phyloP scores from a whole-genome alignment of 1,139 yeast species.

The Wickerhamiella infanticola region DNA sequence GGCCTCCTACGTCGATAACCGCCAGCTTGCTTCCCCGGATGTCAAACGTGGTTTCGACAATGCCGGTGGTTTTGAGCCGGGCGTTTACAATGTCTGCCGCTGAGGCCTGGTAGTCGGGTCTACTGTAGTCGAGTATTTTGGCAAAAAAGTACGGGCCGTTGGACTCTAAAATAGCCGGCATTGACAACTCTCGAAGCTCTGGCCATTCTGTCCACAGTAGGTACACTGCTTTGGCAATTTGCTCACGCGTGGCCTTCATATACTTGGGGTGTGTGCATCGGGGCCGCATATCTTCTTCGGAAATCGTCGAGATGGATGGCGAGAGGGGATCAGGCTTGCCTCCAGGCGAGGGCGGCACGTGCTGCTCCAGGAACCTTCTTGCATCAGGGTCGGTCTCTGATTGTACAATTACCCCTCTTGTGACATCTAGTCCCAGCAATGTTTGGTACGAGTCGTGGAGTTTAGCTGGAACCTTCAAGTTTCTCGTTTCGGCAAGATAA shows the following conservation, averaged over 20 bases:
- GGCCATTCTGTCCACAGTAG: conserved; percentile 39
- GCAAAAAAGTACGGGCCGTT: conserved; percentile 68
- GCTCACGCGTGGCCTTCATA: conserved; percentile 17
- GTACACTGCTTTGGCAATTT: conserved; percentile 53
- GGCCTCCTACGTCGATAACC: conserved; percentile 95
- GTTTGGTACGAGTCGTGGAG: background rate
- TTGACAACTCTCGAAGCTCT: background rate
- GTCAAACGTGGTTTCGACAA: conserved; percentile 69
- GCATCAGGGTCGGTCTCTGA: conserved; percentile 8
- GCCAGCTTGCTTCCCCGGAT: conserved; percentile 49
- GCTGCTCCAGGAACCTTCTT: conserved; percentile 7
- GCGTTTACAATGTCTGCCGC: conserved; percentile 81
- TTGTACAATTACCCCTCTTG: conserved; percentile 9
- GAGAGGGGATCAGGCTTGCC: background rate
- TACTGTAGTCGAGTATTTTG: conserved; percentile 46
- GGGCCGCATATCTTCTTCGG: background rate
- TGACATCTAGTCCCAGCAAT: conserved; percentile 11
- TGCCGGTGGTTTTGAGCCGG: conserved; percentile 89
- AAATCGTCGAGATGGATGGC: background rate
- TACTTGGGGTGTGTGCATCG: background rate
- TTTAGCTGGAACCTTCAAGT: background rate
- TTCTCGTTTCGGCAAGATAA: conserved; percentile 21
- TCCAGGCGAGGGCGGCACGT: background rate
- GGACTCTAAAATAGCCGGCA: conserved; percentile 1
- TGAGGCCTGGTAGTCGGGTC: conserved; percentile 49